phyloP scores from a whole-genome alignment of 495 filamentous ascomycete species.

The Mycothermus thermophilus region DNA sequence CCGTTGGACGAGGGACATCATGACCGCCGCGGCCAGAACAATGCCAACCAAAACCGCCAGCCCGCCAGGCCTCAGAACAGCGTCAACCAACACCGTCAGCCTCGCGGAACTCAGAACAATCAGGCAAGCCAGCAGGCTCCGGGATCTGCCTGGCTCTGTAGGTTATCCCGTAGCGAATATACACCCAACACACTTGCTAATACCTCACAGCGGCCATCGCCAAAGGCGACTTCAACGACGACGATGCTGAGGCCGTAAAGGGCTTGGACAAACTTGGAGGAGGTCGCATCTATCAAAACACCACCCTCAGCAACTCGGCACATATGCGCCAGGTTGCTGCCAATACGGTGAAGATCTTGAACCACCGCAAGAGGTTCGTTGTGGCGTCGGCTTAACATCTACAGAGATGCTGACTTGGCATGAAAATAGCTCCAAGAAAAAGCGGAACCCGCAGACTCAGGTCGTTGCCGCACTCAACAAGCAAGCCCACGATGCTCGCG shows the following conservation, averaged over 20 bases:
- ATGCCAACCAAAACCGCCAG: background rate
- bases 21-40: background rate
- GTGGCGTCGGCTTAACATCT: background rate
- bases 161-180: background rate
- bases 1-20: conserved; percentile 4
- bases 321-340: background rate
- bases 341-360: conserved; percentile 1
- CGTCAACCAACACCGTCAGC: background rate
- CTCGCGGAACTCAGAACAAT: no score
- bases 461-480: background rate
- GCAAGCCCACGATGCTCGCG: background rate
- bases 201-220: conserved; percentile 7
- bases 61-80: background rate
- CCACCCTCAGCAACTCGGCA: background rate
- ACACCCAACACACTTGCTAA: background rate
- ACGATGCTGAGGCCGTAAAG: conserved; percentile 14
- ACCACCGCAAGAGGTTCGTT: conserved; percentile 2
- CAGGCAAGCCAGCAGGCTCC: no score
- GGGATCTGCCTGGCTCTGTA: conserved; percentile 3
- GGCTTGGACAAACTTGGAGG: conserved; percentile 17
- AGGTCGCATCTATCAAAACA: conserved; percentile 9
- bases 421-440: background rate
- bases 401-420: background rate
- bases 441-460: background rate
- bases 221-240: conserved; percentile 12